These are phyloP conservation scores for Ramalina intermedia DNA, from an alignment of 495 filamentous ascomycete genomes.

Conservation along the genomic window DNA sequence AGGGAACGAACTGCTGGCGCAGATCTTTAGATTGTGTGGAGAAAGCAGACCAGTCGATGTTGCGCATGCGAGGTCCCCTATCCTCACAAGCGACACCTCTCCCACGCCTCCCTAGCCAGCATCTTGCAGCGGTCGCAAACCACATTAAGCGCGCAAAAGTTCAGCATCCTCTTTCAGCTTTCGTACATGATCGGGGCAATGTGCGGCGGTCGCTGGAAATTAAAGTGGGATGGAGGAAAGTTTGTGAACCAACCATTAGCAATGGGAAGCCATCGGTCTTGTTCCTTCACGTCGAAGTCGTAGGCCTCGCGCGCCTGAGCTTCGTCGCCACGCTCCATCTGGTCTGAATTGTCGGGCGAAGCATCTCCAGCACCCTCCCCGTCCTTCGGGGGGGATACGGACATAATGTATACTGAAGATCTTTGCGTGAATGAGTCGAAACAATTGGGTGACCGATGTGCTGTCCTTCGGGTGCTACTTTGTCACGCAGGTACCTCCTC, in stretches of 20 bases:
- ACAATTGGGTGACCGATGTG: slow-evolving; percentile 8
- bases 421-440: slow-evolving; percentile 5
- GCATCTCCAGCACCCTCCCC: slow-evolving; percentile 85
- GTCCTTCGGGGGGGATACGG: slow-evolving; percentile 85
- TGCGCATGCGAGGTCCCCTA: slow-evolving; percentile 17
- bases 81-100: slow-evolving; percentile 34
- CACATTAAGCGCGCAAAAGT: slow-evolving; percentile 33
- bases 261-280: slow-evolving; percentile 99
- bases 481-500: too few relatives aligned
- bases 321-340: slow-evolving; percentile 49
- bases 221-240: slow-evolving; percentile 20
- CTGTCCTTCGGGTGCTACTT: neutral
- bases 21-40: slow-evolving; percentile 22
- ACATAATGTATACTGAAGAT: slow-evolving; percentile 57
- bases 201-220: slow-evolving; percentile 36
- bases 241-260: slow-evolving; percentile 80
- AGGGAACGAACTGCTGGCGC: slow-evolving; percentile 23
- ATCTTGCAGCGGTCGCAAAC: slow-evolving; percentile 19
- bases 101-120: slow-evolving; percentile 24
- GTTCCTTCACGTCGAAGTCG: slow-evolving; percentile 99
- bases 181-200: slow-evolving; percentile 28
- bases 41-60: slow-evolving; percentile 16
- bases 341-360: slow-evolving; percentile 69
- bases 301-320: slow-evolving; percentile 50
- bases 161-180: neutral